Evolutionary conservation across 345 rosid genomes (phyloP).

Genomic region (Brassica rapa): DNA sequence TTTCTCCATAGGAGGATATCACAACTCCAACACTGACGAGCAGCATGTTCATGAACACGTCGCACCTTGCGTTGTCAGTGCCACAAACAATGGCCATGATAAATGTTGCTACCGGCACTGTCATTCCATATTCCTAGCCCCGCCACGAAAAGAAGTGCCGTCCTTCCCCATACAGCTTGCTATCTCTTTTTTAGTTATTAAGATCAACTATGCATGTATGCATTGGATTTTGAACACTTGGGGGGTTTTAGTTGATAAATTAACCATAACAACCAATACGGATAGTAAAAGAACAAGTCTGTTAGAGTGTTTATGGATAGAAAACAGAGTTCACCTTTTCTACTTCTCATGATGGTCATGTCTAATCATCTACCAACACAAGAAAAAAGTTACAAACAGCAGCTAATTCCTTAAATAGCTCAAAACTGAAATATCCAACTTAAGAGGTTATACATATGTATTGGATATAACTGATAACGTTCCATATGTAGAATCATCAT

Average conservation of each 20-base stretch:
- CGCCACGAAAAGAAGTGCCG: too few species aligned
- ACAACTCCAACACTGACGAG: conserved; percentile 97
- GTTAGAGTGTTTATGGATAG: not conserved
- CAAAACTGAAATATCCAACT: not conserved
- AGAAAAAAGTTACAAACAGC: not conserved
- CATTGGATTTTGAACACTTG: not conserved
- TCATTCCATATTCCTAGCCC: conserved; percentile 29
- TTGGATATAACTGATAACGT: not conserved
- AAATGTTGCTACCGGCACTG: conserved; percentile 99
- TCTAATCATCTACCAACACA: not conserved
- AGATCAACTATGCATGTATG: not conserved
- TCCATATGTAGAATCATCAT: not conserved
- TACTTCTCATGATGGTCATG: not conserved
- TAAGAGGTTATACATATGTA: not conserved
- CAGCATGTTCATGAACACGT: conserved; percentile 89
- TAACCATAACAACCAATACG: not conserved
- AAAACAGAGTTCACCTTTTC: not conserved
- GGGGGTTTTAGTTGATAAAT: not conserved
- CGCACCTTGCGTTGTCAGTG: conserved; percentile 89
- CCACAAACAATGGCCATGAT: conserved; percentile 83
- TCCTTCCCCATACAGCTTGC: not conserved
- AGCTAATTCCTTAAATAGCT: not conserved
- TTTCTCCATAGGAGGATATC: conserved; percentile 92
- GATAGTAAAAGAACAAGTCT: not conserved
- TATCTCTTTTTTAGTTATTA: too few species aligned